phyloP scores from a whole-genome alignment of 2,329 filamentous ascomycete species.

The Epichloe brachyelytri region DNA sequence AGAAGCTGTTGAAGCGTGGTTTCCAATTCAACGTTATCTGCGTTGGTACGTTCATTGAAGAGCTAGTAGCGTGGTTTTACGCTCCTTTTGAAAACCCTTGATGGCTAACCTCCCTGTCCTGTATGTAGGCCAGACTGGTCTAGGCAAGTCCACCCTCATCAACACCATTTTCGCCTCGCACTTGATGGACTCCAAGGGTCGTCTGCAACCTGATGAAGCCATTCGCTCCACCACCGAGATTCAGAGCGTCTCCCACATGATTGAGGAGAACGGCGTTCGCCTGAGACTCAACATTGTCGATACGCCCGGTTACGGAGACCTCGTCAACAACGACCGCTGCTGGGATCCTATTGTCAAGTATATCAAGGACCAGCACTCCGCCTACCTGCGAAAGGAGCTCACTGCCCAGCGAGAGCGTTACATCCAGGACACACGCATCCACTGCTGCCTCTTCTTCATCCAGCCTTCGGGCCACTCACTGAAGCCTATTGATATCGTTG shows the following conservation, averaged over 20 bases:
- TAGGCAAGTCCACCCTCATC: constrained; percentile 97
- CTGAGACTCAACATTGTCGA: constrained; percentile 97
- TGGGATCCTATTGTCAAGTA: constrained; percentile 99
- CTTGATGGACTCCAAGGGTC: constrained; percentile 97
- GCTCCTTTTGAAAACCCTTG: not conserved
- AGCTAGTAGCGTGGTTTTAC: constrained; percentile 4
- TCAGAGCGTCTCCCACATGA: constrained; percentile 93
- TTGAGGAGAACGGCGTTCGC: constrained; percentile 98
- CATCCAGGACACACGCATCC: constrained; percentile 97
- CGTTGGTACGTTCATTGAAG: constrained; percentile 60
- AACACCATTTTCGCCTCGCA: constrained; percentile 99
- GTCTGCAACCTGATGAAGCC: constrained; percentile 80
- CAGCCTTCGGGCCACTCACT: constrained; percentile 95
- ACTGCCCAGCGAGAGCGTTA: constrained; percentile 98
- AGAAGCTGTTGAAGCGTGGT: constrained; percentile 97
- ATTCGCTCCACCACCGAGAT: constrained; percentile 96
- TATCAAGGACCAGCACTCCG: constrained; percentile 99
- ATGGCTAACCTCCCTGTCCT: constrained; percentile 8
- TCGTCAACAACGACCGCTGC: constrained; percentile 99
- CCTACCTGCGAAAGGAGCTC: constrained; percentile 97
- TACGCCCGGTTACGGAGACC: constrained; percentile 93
- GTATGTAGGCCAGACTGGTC: constrained; percentile 77
- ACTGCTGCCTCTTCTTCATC: constrained; percentile 99
- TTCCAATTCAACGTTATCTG: constrained; percentile 99
- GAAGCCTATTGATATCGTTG: constrained; percentile 98